These are phyloP conservation scores for Talaromyces sp. DNA, from an alignment of 2,329 filamentous ascomycete genomes.

Conservation along the genomic window DNA sequence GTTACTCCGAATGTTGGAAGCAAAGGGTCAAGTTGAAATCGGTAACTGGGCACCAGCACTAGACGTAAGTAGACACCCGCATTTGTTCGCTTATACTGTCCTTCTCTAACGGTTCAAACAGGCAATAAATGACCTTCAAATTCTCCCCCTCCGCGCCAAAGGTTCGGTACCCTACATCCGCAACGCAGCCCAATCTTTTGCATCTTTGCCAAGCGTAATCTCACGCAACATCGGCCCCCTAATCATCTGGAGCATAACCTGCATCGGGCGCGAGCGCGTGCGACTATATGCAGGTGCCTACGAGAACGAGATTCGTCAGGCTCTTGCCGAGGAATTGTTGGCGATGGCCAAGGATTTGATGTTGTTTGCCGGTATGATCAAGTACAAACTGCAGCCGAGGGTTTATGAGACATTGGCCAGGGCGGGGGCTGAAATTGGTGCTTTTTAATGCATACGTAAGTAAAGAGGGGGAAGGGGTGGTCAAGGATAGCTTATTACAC, in stretches of 20 bases:
- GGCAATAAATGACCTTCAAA: conserved; percentile 70
- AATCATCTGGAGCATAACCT: conserved; percentile 88
- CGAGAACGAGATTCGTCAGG: conserved; percentile 51
- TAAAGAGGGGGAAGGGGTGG: background rate
- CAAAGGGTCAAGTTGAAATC: conserved; percentile 58
- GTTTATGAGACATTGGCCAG: conserved; percentile 85
- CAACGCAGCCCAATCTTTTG: conserved; percentile 74
- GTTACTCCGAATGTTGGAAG: conserved; percentile 59
- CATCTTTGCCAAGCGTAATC: conserved; percentile 72
- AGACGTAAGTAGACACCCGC: conserved; percentile 53
- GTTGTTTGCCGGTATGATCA: conserved; percentile 87
- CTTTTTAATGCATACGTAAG: conserved; percentile 27
- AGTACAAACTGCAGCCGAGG: conserved; percentile 81
- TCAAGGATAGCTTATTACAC: background rate
- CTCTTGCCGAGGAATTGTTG: conserved; percentile 66
- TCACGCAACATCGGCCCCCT: conserved; percentile 87
- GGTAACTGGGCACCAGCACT: conserved; percentile 60
- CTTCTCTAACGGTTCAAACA: conserved; percentile 32
- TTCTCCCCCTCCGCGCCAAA: conserved; percentile 72
- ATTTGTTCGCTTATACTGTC: background rate
- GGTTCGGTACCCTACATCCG: conserved; percentile 79
- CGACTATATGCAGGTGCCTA: conserved; percentile 68
- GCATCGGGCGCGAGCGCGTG: conserved; percentile 75
- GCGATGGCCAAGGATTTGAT: conserved; percentile 85
- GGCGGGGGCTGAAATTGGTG: conserved; percentile 65